Evolutionary conservation across 1,284 basidiomycete genomes (phyloP).

Genomic region (Amylostereum areolatum): DNA sequence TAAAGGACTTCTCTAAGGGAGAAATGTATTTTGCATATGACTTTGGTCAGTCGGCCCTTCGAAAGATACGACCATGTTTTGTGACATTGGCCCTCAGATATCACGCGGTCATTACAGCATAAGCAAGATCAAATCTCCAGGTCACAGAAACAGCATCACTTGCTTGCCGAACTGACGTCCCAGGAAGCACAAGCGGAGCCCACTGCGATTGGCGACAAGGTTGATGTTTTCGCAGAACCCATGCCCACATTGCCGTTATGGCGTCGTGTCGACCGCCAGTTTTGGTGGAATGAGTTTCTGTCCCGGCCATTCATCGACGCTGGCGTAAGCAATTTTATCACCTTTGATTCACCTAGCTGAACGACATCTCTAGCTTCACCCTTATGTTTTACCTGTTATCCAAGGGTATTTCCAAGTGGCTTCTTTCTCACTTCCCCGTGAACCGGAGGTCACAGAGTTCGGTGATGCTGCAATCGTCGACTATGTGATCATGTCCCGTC

Average conservation of each 20-base stretch:
- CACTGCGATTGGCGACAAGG: conserved; percentile 30
- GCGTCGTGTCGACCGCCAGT: conserved; percentile 76
- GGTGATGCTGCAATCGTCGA: conserved; percentile 43
- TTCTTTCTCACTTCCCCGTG: conserved; percentile 57
- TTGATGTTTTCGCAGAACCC: conserved; percentile 62
- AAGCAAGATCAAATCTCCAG: conserved; percentile 63
- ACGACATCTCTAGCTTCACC: conserved; percentile 49
- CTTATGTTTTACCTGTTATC: conserved; percentile 82
- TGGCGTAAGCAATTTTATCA: conserved; percentile 42
- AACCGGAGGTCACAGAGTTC: conserved; percentile 39
- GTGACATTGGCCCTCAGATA: conserved; percentile 38
- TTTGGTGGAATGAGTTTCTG: conserved; percentile 90
- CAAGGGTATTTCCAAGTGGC: conserved; percentile 83
- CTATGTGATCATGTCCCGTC: conserved; percentile 75
- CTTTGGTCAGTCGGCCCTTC: conserved; percentile 47
- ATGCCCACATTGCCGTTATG: conserved; percentile 71
- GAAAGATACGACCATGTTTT: background rate
- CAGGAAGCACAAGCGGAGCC: conserved; percentile 18
- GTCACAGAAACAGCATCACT: conserved; percentile 44
- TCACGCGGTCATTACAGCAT: conserved; percentile 73
- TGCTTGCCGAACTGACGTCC: conserved; percentile 55
- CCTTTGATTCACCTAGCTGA: background rate
- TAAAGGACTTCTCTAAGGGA: conserved; percentile 66
- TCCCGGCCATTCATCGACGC: conserved; percentile 70
- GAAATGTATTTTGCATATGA: conserved; percentile 79